phyloP scores from a whole-genome alignment of 1,284 basidiomycete species.

The Cystobasidium sp. region DNA sequence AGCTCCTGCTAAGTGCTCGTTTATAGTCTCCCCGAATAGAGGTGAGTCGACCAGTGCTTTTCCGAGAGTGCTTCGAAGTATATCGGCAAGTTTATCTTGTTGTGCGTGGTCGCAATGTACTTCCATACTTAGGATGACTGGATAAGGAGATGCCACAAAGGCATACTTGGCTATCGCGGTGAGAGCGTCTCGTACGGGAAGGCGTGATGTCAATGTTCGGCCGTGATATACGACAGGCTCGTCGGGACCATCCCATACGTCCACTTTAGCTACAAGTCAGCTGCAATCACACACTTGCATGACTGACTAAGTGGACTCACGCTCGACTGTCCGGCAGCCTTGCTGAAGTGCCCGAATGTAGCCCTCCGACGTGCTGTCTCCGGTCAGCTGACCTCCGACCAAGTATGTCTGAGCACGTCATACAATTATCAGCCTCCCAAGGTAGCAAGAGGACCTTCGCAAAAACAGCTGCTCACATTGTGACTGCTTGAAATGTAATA shows the following conservation, averaged over 20 bases:
- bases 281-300: not conserved
- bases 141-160: constrained; percentile 90
- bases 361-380: constrained; percentile 91
- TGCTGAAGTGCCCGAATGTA: constrained; percentile 91
- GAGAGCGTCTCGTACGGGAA: constrained; percentile 82
- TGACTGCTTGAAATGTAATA: constrained; percentile 95
- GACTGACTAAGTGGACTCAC: constrained; percentile 59
- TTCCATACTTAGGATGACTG: constrained; percentile 92
- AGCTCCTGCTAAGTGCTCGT: constrained; percentile 51
- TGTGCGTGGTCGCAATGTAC: constrained; percentile 82
- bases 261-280: constrained; percentile 65
- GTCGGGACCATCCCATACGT: constrained; percentile 74
- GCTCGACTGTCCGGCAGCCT: constrained; percentile 88
- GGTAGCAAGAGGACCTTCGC: not conserved
- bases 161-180: constrained; percentile 88
- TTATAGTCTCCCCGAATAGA: constrained; percentile 59
- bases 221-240: constrained; percentile 89
- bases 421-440: not conserved
- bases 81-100: constrained; percentile 78
- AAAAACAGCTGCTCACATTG: constrained; percentile 63
- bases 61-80: constrained; percentile 80
- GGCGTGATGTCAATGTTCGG: constrained; percentile 85
- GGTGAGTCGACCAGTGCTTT: constrained; percentile 68
- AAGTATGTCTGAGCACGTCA: constrained; percentile 71
- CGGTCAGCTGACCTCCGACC: constrained; percentile 89